Base-by-base conservation (phyloP, 2,329 filamentous ascomycete species). In the Verticillium zaregamsianum region DNA sequence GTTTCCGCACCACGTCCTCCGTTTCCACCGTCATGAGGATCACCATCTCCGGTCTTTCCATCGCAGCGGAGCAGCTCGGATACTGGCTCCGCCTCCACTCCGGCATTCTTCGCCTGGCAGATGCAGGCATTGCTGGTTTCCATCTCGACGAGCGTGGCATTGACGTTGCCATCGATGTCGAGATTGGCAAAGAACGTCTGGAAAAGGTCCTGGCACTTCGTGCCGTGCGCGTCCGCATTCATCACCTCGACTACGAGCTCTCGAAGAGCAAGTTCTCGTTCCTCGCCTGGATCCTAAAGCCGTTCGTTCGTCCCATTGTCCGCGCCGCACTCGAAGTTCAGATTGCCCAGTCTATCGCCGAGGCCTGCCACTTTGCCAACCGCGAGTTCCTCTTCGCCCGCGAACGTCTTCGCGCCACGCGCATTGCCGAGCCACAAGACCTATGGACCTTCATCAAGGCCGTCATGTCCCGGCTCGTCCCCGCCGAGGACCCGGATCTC, bases 61-160 rank as follows among this genome's bases (percentile, higher is more conserved):
- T 95, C 60, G 88, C 90, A 49, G 93, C 93, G 3, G 87, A 94
- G 28, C 93, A 97, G 65, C 81, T 98, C 35, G 94, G 94, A 28
- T 98, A 93, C 78, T 96, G 93, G 87, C 79, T 97, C 35, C 90
- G 90, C 11, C 83, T 91, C 0, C 93, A 95, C 72, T 86, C 87
- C 15, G 88, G 91, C 2, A 73, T 96, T 2, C 80, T 96, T 57
- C 87, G 87, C 28, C 81, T 97, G 33, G 85, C 86, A 2, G 93
- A 97, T 69, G 85, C 93, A 72, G 94, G 94, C 4, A 90, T 97
- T 57, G 92, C 90, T 5, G 92, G 90, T 33, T 93, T 98, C 74
- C 86, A 86, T 55, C 85, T 98, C 5, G 94, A 97, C 73, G 88
- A 94, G 67, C 86, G 91, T 23, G 94, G 94, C 20, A 87, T 97